phyloP scores from a whole-genome alignment of 371 early-diverging fungal species.

The Mucor lusitanicus region DNA sequence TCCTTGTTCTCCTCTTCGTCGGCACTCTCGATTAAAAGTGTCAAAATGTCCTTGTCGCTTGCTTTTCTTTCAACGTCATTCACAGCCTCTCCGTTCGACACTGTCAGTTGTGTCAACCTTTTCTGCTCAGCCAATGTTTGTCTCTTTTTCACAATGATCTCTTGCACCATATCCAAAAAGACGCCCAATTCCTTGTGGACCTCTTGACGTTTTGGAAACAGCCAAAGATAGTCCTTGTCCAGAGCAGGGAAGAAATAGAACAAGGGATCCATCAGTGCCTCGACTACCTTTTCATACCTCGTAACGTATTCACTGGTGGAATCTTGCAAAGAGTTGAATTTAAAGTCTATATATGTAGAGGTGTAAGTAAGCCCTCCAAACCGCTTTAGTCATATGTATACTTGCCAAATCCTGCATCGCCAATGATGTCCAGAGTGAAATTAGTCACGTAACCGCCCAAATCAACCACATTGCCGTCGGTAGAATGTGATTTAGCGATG shows the following conservation, averaged over 20 bases:
- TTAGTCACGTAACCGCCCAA: constrained; percentile 10
- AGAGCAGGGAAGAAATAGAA: constrained; percentile 50
- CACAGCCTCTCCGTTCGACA: background rate
- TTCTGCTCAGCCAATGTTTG: constrained; percentile 17
- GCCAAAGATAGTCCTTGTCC: constrained; percentile 26
- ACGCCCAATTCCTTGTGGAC: constrained; percentile 16
- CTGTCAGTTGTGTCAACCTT: background rate
- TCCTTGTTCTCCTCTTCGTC: constrained; percentile 9
- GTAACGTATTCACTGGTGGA: constrained; percentile 15
- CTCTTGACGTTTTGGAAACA: constrained; percentile 13
- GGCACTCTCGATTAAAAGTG: constrained; percentile 11
- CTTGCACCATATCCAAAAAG: constrained; percentile 19
- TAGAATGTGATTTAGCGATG: background rate
- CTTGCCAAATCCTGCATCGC: constrained; percentile 23
- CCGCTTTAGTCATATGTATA: constrained; percentile 10
- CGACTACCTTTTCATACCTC: background rate
- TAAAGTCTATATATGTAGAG: constrained; percentile 20
- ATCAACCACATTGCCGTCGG: background rate
- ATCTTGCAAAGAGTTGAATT: constrained; percentile 34
- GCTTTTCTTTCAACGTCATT: background rate
- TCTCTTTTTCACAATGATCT: constrained; percentile 40
- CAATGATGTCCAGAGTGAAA: constrained; percentile 33
- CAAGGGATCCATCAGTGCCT: constrained; percentile 8
- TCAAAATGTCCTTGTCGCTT: constrained; percentile 13
- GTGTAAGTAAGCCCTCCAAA: background rate